A percentile compares a stretch with the other conserved stretches of the same genome.
phyloP scores from a whole-genome alignment of 192 early-diverging fungal species.

The Coemansia sp. region DNA sequence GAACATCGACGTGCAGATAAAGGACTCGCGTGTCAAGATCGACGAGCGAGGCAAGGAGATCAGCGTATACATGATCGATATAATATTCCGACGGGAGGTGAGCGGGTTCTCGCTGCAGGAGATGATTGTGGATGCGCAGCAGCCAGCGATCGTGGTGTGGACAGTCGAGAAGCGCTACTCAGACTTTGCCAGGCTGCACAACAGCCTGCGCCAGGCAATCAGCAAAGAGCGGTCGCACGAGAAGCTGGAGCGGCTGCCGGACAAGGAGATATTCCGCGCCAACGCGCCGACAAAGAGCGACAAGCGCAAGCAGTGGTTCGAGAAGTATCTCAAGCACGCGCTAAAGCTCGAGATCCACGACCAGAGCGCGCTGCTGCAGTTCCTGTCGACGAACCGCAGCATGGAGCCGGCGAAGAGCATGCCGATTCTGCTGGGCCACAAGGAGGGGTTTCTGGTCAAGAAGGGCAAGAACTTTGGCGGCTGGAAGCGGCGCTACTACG shows the following conservation, averaged over 20 bases:
- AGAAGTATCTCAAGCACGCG: slow-evolving; percentile 77
- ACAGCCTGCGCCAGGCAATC: slow-evolving; percentile 60
- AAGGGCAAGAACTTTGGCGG: slow-evolving; percentile 96
- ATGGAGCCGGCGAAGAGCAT: slow-evolving; percentile 50
- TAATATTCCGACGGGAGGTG: slow-evolving; percentile 38
- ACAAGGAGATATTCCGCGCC: slow-evolving; percentile 77
- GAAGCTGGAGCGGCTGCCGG: slow-evolving; percentile 74
- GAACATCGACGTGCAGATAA: slow-evolving; percentile 54
- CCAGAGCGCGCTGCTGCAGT: slow-evolving; percentile 65
- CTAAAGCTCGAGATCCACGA: slow-evolving; percentile 60
- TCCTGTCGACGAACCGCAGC: slow-evolving; percentile 69
- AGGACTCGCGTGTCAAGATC: slow-evolving; percentile 59
- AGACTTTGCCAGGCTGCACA: slow-evolving; percentile 80
- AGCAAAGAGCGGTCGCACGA: slow-evolving; percentile 38
- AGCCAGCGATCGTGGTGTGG: slow-evolving; percentile 64
- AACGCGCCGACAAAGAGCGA: slow-evolving; percentile 83
- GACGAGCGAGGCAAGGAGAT: slow-evolving; percentile 80
- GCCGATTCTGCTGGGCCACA: slow-evolving; percentile 59
- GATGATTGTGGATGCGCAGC: slow-evolving; percentile 45
- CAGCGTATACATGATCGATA: slow-evolving; percentile 53
- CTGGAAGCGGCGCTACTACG: slow-evolving; percentile 90
- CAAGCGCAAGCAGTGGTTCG: slow-evolving; percentile 80
- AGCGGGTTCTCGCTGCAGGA: slow-evolving; percentile 51
- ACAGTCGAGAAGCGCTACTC: slow-evolving; percentile 83
- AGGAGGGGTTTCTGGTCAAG: slow-evolving; percentile 88